Evolutionary conservation across 345 rosid species (phyloP), one percentile per base, ranked within the genome.

Genomic region (Moricandia arvensis): DNA sequence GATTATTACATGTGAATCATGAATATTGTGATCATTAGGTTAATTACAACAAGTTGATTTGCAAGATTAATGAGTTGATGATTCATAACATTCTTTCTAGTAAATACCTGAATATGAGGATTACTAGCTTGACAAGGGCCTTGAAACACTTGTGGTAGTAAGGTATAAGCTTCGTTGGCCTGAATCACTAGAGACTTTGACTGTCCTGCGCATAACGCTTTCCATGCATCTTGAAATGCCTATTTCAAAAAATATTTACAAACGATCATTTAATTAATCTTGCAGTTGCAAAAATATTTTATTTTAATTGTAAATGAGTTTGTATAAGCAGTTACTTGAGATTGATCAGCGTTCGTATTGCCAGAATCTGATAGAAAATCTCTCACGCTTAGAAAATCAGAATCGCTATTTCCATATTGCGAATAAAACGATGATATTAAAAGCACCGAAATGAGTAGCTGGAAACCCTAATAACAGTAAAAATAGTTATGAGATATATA

Each of bases 161-260:
- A 5, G n/a, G 61, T 41, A 18, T 59, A 60, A 7, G 37, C 29
- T 49, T 75, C 73, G 7, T 35, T 53, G 9, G 33, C 41, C 3
- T 26, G 21, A 21, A 75, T 75, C 6, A 67, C 38, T 26, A 68
- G 26, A 38, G 43, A 8, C n/a, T n/a, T n/a, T 59, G 63, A 16
- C 11, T 7, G 15, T 4, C 7, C 33, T 29, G n/a, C 7, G 18
- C 79, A 75, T 27, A 68, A 68, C 11, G n/a, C 68, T 49, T 33
- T 75, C 79, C 73, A 75, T 57, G 77, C 77, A 1, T 57, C 1
- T 41, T 74, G 65, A 57, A 74, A 31, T 1, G 70, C 77, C 77
- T 59, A 24, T 59, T 57, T 49, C 10, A 17, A 1, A 37, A 54
- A 38, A 49, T 63, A 49, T 62, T 24, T 26, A 1, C 31, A 24